These are phyloP conservation scores for Daldinia concentrica DNA, from an alignment of 495 filamentous ascomycete genomes.

Conservation along the genomic window DNA sequence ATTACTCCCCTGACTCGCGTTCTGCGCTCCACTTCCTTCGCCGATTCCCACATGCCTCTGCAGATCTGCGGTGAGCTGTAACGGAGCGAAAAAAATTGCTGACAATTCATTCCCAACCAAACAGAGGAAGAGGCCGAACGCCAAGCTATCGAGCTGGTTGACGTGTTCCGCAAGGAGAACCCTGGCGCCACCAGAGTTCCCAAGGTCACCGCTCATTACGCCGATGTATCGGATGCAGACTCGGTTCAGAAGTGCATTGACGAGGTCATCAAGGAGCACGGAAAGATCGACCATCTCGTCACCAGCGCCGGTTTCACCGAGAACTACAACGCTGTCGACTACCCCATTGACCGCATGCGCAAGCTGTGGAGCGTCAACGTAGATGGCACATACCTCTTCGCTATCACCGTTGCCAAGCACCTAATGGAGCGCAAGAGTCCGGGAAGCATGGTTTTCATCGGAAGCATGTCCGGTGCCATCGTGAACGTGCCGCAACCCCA, in stretches of 20 bases:
- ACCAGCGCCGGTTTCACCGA: slow-evolving; percentile 97
- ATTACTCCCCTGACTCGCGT: not conserved
- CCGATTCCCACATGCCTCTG: slow-evolving; percentile 17
- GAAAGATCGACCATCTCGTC: slow-evolving; percentile 88
- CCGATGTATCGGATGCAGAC: slow-evolving; percentile 80
- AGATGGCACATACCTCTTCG: slow-evolving; percentile 91
- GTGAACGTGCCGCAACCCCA: slow-evolving; percentile 97
- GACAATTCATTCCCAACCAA: slow-evolving; percentile 14
- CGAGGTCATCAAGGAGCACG: slow-evolving; percentile 74
- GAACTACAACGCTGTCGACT: slow-evolving; percentile 89
- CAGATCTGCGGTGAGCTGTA: slow-evolving; percentile 25
- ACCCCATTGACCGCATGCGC: slow-evolving; percentile 86
- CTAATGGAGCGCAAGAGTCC: slow-evolving; percentile 80
- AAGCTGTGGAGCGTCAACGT: slow-evolving; percentile 96
- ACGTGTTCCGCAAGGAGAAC: slow-evolving; percentile 78
- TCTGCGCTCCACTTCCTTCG: slow-evolving; percentile 4
- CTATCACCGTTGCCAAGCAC: slow-evolving; percentile 84
- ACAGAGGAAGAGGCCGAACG: slow-evolving; percentile 84
- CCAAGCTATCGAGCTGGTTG: slow-evolving; percentile 74
- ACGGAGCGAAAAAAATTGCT: slow-evolving; percentile 10
- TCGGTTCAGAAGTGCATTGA: slow-evolving; percentile 77
- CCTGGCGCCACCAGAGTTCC: slow-evolving; percentile 72
- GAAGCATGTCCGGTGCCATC: slow-evolving; percentile 90
- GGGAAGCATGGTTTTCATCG: slow-evolving; percentile 93
- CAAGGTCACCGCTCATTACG: slow-evolving; percentile 87